Evolutionary conservation across 257 asterid species (phyloP).

Genomic region (Ilex asprella): DNA sequence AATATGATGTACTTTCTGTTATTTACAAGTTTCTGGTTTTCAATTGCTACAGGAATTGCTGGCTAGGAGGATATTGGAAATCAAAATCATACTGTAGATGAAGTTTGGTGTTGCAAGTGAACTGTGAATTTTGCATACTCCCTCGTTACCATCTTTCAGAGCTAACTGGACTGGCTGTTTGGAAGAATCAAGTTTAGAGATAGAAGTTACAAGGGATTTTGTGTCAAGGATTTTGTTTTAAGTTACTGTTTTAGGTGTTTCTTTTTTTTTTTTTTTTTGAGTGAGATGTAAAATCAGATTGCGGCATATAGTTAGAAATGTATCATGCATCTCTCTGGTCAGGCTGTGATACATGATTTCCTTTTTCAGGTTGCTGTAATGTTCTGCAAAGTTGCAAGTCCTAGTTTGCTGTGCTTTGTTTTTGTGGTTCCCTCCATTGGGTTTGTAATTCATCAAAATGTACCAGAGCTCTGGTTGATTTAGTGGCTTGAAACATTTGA

Average conservation of each 20-base stretch:
- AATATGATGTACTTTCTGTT: neutral
- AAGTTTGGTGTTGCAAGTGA: constrained; percentile 18
- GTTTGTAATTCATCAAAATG: too few relatives aligned
- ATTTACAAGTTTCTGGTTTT: constrained; percentile 2
- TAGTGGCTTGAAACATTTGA: too few relatives aligned
- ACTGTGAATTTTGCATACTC: constrained; percentile 24
- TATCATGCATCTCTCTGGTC: constrained; percentile 22
- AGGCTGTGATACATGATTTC: constrained; percentile 12
- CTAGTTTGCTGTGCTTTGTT: too few relatives aligned
- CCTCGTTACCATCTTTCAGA: constrained; percentile 5
- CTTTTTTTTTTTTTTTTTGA: constrained; percentile 11
- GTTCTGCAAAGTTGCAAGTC: too few relatives aligned
- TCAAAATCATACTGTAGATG: constrained; percentile 7
- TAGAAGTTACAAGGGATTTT: constrained; percentile 18
- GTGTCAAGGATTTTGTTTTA: neutral
- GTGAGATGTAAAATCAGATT: constrained; percentile 21
- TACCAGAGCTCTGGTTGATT: too few relatives aligned
- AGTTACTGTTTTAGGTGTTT: constrained; percentile 9
- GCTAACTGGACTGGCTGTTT: constrained; percentile 21
- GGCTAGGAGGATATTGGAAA: constrained; percentile 15
- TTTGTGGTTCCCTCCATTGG: too few relatives aligned
- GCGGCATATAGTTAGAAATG: constrained; percentile 25
- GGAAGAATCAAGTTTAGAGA: constrained; percentile 16
- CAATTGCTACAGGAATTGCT: constrained; percentile 14
- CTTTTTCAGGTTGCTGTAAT: too few relatives aligned